Conservation (phyloP, 768 basidiomycete species). For the Suillus sp. region DNA sequence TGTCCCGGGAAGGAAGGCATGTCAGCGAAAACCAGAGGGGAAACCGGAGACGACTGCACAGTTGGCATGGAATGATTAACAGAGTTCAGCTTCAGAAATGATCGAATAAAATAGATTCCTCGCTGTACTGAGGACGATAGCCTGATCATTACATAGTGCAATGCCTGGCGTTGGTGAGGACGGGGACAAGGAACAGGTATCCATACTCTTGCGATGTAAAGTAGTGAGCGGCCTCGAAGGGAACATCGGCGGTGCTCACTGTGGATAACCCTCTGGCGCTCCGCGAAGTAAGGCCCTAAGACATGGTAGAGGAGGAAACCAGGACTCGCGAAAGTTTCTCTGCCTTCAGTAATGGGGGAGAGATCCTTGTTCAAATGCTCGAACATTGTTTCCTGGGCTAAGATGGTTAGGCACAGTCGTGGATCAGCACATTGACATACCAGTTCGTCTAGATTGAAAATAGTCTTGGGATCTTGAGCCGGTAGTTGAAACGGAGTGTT, state of each 20-base stretch:
- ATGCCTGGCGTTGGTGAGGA: conserved; percentile 10
- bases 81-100: conserved; percentile 12
- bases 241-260: conserved; percentile 15
- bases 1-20: background rate
- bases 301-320: conserved; percentile 25
- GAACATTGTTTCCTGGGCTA: conserved; percentile 3
- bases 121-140: conserved; percentile 16
- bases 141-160: conserved; percentile 12
- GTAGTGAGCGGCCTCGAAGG: conserved; percentile 7
- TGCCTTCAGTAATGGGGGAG: conserved; percentile 14
- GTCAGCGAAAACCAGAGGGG: conserved; percentile 9
- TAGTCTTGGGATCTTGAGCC: background rate
- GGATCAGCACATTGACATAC: conserved; percentile 14
- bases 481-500: conserved; percentile 1
- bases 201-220: conserved; percentile 14
- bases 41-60: conserved; percentile 11
- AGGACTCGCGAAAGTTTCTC: conserved; percentile 8
- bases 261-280: conserved; percentile 12
- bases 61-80: conserved; percentile 13
- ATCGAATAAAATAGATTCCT: conserved; percentile 24
- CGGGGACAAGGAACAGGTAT: conserved; percentile 20
- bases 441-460: background rate
- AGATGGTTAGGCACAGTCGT: conserved; percentile 4
- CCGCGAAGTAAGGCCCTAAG: conserved; percentile 18
- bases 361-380: conserved; percentile 1